phyloP scores from a whole-genome alignment of 371 early-diverging fungal genomes.

The Rhizopus stolonifer region DNA sequence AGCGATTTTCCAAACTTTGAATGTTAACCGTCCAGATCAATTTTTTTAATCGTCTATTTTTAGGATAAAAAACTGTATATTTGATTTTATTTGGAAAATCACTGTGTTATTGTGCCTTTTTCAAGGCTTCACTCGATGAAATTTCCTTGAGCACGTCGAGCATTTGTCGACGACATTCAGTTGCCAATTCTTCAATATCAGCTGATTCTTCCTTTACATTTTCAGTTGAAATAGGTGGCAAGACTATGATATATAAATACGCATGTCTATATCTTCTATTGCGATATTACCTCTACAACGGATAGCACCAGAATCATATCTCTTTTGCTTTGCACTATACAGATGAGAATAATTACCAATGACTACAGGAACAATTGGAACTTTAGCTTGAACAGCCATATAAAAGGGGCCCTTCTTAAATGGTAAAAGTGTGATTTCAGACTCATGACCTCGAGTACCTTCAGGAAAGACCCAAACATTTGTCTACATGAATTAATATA shows the following conservation, averaged over 20 bases:
- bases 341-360: slow-evolving; percentile 74
- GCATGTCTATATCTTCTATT: background rate
- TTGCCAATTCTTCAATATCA: slow-evolving; percentile 69
- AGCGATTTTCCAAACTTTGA: too few relatives aligned
- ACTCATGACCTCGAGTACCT: slow-evolving; percentile 85
- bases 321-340: slow-evolving; percentile 61
- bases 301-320: slow-evolving; percentile 71
- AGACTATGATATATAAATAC: slow-evolving; percentile 36
- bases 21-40: too few relatives aligned
- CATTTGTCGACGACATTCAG: slow-evolving; percentile 73
- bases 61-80: too few relatives aligned
- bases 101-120: slow-evolving; percentile 26
- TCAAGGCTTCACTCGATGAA: slow-evolving; percentile 23
- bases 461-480: slow-evolving; percentile 92
- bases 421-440: slow-evolving; percentile 73
- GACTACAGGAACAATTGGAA: slow-evolving; percentile 92
- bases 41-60: too few relatives aligned
- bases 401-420: slow-evolving; percentile 95
- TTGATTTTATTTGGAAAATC: too few relatives aligned
- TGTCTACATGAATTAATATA: slow-evolving; percentile 35
- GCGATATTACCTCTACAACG: slow-evolving; percentile 62
- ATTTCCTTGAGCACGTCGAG: slow-evolving; percentile 68
- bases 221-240: slow-evolving; percentile 76
- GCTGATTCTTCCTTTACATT: slow-evolving; percentile 61
- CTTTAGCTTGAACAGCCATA: slow-evolving; percentile 83